phyloP scores from a whole-genome alignment of 192 early-diverging fungal species.

The Coemansia pectinata region DNA sequence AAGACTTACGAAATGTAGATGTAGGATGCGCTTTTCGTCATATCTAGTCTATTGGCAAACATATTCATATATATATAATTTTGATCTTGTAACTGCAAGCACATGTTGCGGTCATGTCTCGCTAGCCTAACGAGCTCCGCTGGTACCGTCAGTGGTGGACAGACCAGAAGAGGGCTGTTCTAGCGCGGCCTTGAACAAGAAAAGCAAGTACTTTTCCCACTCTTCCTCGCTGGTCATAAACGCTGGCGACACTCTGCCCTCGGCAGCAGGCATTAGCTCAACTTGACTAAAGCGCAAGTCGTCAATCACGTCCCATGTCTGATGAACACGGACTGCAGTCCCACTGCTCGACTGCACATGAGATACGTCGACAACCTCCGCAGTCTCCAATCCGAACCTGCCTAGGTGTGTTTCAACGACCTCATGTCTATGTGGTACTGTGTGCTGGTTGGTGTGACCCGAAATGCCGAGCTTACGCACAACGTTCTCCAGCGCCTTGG shows the following conservation, averaged over 20 bases:
- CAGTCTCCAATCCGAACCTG: constrained; percentile 17
- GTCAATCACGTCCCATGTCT: constrained; percentile 42
- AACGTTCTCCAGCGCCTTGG: background rate
- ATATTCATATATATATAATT: background rate
- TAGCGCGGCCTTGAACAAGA: constrained; percentile 14
- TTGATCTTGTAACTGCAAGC: background rate
- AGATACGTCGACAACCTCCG: constrained; percentile 26
- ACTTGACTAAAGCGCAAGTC: constrained; percentile 34
- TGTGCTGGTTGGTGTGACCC: background rate
- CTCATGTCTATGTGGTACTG: constrained; percentile 21
- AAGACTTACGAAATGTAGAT: constrained; percentile 62
- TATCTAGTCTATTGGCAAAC: no score
- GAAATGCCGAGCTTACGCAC: constrained; percentile 16
- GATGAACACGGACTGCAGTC: constrained; percentile 14
- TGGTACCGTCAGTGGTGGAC: background rate
- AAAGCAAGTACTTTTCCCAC: constrained; percentile 12
- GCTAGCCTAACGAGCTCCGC: background rate
- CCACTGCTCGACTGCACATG: constrained; percentile 6
- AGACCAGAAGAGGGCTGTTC: background rate
- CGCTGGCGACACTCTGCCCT: background rate
- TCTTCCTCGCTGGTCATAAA: constrained; percentile 1
- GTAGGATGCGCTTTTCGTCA: background rate
- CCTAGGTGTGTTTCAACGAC: constrained; percentile 11
- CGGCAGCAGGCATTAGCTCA: constrained; percentile 20
- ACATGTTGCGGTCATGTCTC: background rate